Evolutionary conservation across 31 red algal genomes (phyloP).

Genomic region (Asparagopsis taxiformis): DNA sequence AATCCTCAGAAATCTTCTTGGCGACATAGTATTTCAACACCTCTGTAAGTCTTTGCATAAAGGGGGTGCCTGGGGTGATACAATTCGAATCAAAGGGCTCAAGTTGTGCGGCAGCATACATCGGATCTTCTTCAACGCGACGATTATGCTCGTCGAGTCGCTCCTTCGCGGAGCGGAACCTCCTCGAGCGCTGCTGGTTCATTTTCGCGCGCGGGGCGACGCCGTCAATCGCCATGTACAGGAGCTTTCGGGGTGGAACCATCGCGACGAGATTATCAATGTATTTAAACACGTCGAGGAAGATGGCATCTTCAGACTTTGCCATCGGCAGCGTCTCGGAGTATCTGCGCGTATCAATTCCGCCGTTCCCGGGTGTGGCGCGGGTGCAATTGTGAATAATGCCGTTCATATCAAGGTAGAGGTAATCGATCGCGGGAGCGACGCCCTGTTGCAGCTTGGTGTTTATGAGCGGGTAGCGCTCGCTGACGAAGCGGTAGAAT

Average conservation of each 20-base stretch:
- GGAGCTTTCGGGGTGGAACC: constrained; percentile 59
- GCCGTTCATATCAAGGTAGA: constrained; percentile 98
- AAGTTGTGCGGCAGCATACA: constrained; percentile 49
- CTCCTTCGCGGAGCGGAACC: constrained; percentile 86
- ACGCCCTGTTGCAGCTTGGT: constrained; percentile 25
- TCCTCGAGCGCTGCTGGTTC: constrained; percentile 93
- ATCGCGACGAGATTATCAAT: constrained; percentile 87
- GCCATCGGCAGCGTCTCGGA: constrained; percentile 21
- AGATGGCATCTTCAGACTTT: constrained; percentile 67
- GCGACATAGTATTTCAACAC: constrained; percentile 84
- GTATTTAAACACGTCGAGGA: constrained; percentile 88
- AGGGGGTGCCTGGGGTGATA: constrained; percentile 92
- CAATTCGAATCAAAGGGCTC: constrained; percentile 94
- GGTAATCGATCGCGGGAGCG: constrained; percentile 78
- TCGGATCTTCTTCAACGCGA: constrained; percentile 32
- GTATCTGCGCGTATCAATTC: constrained; percentile 65
- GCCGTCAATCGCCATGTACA: constrained; percentile 94
- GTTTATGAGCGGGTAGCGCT: constrained; percentile 94
- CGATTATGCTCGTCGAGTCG: constrained; percentile 48
- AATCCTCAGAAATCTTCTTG: constrained; percentile 82
- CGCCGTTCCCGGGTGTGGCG: constrained; percentile 40
- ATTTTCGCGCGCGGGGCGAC: constrained; percentile 98
- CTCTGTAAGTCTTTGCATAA: constrained; percentile 75
- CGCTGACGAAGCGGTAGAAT: constrained; percentile 96
- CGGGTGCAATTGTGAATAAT: constrained; percentile 93